Conservation (phyloP, 2,329 filamentous ascomycete species). For the Xylaria sp. region DNA sequence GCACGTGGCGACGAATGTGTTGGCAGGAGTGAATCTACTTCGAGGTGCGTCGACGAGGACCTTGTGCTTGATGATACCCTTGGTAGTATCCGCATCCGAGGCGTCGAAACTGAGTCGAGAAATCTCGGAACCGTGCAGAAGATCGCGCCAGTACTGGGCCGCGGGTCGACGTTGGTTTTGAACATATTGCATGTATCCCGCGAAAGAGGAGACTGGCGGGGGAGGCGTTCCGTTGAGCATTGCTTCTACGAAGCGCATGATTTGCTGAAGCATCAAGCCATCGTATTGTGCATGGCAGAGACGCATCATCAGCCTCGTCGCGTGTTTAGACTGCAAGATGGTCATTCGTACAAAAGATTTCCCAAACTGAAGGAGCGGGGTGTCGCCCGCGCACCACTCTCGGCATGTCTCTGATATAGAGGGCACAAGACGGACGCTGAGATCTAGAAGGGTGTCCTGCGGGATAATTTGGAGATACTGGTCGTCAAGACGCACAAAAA, state of each 20-base stretch:
- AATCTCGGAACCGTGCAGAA: conserved; percentile 7
- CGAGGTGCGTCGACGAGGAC: conserved; percentile 1
- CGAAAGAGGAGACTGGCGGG: conserved; percentile 4
- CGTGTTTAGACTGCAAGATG: conserved; percentile 2
- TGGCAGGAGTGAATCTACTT: not conserved
- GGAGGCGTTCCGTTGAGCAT: conserved; percentile 2
- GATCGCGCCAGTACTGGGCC: conserved; percentile 7
- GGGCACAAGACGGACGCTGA: conserved; percentile 1
- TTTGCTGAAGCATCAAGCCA: conserved; percentile 10
- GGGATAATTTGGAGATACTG: conserved; percentile 7
- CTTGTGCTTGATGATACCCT: conserved; percentile 7
- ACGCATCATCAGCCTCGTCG: conserved; percentile 6
- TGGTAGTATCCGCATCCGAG: conserved; percentile 3
- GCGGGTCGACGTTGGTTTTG: not conserved
- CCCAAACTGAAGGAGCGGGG: conserved; percentile 10
- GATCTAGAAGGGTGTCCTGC: not conserved
- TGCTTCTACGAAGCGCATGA: conserved; percentile 6
- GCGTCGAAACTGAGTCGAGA: not conserved
- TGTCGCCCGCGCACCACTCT: conserved; percentile 1
- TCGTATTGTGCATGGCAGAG: conserved; percentile 9
- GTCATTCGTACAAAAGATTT: not conserved
- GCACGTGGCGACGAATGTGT: conserved; percentile 6
- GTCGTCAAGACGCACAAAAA: conserved; percentile 8
- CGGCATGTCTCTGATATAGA: not conserved
- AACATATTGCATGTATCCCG: conserved; percentile 3